Evolutionary conservation across 2,329 filamentous ascomycete species (phyloP).

Genomic region (Sporothrix brasiliensis): DNA sequence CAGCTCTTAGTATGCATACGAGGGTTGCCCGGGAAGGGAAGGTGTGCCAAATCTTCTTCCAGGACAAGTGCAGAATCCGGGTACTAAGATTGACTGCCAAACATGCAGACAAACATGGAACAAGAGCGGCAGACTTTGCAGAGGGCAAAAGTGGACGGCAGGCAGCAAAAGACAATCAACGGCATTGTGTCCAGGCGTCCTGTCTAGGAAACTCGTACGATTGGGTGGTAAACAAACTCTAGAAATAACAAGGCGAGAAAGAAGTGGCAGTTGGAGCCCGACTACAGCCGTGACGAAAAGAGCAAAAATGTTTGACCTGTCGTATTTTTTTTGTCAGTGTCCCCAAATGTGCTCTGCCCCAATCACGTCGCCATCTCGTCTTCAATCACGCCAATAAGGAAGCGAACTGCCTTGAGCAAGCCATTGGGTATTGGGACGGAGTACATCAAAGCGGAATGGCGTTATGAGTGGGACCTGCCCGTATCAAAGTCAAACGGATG

Average conservation of each 20-base stretch:
- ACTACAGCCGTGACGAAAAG: not conserved
- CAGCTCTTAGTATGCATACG: no score
- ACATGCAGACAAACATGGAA: no score
- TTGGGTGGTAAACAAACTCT: no score
- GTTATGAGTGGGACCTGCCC: not conserved
- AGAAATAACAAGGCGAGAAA: not conserved
- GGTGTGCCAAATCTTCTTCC: no score
- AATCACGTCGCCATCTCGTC: conserved; percentile 1
- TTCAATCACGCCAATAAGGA: not conserved
- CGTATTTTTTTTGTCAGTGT: not conserved
- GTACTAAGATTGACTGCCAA: no score
- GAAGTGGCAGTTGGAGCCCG: not conserved
- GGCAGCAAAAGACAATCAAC: no score
- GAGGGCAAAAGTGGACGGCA: no score
- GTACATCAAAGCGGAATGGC: not conserved
- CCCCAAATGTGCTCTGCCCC: not conserved
- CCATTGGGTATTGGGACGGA: not conserved
- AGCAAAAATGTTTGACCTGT: not conserved
- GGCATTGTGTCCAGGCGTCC: no score
- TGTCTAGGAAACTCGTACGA: not conserved
- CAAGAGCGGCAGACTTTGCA: no score
- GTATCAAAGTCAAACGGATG: not conserved
- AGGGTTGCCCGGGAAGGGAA: no score
- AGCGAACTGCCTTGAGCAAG: not conserved
- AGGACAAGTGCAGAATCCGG: no score